Base-by-base conservation (phyloP, 2,329 filamentous ascomycete species). In the Penicillium oxalicum region DNA sequence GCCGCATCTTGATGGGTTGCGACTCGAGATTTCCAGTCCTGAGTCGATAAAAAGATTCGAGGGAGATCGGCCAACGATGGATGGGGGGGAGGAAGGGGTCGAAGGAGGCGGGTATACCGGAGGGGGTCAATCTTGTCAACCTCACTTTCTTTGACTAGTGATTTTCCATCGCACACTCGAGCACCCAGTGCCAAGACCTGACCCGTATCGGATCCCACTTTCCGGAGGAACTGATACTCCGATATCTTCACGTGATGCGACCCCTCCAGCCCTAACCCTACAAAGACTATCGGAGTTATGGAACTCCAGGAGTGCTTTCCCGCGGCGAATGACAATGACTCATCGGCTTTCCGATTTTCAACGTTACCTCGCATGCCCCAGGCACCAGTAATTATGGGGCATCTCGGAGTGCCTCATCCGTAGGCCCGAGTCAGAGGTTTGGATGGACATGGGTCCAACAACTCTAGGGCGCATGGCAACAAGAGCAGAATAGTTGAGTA, bases 1-100 rank as follows among this genome's bases (percentile, higher is more conserved):
- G 93, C 78, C 93, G 89, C 93, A 98, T 98, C 55, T 74, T 89
- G 76, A 72, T 49, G 47, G 42, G 39, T 51, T 51, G 11, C 29
- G 29, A 32, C 29, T 32, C 29, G 29, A 32, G 11, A 32, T 2
- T 7, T 32, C 4, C 29, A 32, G 29, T 32, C 29, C 8, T 2
- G 11, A 32, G 29, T 32, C 55, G 51, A 60, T 56, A 51, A 55
- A 47, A 48, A 50, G 50, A 53, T 56, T 54, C 50, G 51, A 43
- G 52, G 53, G 42, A 51, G 37, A 47, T 56, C 56, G 46, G 42
- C 40, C 45, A 48, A 41, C 47, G 52, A 40, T 50, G 49, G 49
- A 56, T 55, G 56, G 52, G 55, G 58, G 58, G 53, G 56, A 12
- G 40, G 40, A 41, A 45, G 53, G 54, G 55, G 51, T 51, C 48